Evolutionary conservation across 208 protist genomes (phyloP), one percentile per base, ranked within the genome.

Genomic region (Trypanosoma brucei): DNA sequence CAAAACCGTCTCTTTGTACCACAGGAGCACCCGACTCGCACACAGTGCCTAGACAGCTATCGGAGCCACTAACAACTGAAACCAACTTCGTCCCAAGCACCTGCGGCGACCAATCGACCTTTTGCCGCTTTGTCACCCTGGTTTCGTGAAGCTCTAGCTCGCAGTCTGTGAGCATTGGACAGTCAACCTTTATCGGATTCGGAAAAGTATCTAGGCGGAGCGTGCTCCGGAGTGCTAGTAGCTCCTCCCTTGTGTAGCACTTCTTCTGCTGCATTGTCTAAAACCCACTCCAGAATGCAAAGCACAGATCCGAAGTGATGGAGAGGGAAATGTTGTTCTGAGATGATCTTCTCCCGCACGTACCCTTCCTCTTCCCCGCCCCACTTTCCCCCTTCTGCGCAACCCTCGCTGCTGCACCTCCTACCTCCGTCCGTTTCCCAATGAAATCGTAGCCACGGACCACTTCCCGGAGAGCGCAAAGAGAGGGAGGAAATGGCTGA

Each of bases 1-100:
- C 77, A 65, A 84, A 73, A 51, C 65, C 79, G 42, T 57, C 72
- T 22, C 59, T 34, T 4, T 36, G 59, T 33, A 38, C 36, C 46
- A 14, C 3, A 22, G 14, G 9, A 40, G 38, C 9, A 3, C 1
- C 22, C 40, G 33, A 34, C 42, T 42, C 38, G 69, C 76, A 68
- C 85, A 70, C 38, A 71, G 78, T 66, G 86, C 77, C 46, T 84
- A 68, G 69, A 88, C 76, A 48, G 84, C 77, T n/a, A 33, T 34
- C 31, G 5, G 14, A 36, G 11, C 6, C 31, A n/a, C 22, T 33
- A 50, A 37, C 11, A 33, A 8, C 42, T 30, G 34, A 13, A 33
- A 13, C 7, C 8, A 5, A 48, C 55, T 6, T 1, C 31, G 2
- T n/a, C n/a, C 42, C 2, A 39, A 0, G 46, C 33, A 36, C 13